Base-by-base conservation (phyloP, 148 eudicot species). In the Spergularia bocconei region DNA sequence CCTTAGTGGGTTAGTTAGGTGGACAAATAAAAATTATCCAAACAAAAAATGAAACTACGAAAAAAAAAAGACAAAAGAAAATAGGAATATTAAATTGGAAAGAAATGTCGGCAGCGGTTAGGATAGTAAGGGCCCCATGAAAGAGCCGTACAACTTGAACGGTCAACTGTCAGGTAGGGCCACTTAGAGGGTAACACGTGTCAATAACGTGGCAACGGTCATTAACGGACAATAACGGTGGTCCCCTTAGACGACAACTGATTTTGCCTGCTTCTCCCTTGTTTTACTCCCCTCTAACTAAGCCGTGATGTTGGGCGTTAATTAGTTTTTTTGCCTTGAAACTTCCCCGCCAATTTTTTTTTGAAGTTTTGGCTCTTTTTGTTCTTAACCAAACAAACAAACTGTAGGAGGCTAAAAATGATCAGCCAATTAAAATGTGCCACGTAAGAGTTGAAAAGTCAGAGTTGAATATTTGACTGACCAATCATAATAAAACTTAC, bases 141-240 rank as follows among this genome's bases (percentile, higher is more conserved):
- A 47, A 53, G 29, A 59, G 69, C 20, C 69, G 80, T 77, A 81
- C 59, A 75, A 64, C 6, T 23, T 57, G 82, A 88, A 79, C 59
- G 78, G 88, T 84, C 86, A 88, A 84, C 87, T 71, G 80, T 72
- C 82, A 67, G n/a, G 71, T 54, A 47, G 71, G 70, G 38, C 70
- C 75, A 71, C 5, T 71, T 2, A 41, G 11, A 0, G 4, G 53
- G 16, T 47, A 77, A 76, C 90, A 85, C 85, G 85, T 85, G 85
- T 79, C 67, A 52, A 48, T 69, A 79, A 75, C 82, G 87, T 85
- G 83, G 83, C 82, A 79, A 87, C 85, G 77, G 79, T 69, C 71
- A 61, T 50, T 83, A 85, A 87, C 90, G 79, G 83, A 87, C 83
- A 80, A 77, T 74, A 84, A 83, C 80, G 25, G 86, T 72, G 80